Evolutionary conservation across 192 early-diverging fungal genomes (phyloP), one percentile per base, ranked within the genome.

Genomic region (Mycoemilia scoparia): DNA sequence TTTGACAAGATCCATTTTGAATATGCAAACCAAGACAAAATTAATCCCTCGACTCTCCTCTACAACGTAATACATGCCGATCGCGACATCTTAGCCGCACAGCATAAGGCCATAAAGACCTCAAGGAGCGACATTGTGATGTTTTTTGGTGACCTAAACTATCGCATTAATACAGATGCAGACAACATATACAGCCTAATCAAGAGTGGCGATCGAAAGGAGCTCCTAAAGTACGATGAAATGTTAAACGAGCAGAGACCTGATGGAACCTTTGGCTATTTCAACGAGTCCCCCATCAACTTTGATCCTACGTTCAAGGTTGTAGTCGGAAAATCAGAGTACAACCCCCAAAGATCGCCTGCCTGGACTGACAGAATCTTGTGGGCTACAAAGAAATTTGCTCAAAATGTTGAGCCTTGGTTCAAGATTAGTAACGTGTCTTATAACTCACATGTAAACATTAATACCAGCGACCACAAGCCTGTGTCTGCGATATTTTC

Each of bases 101-200:
- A n/a, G n/a, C n/a, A n/a, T n/a, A n/a, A n/a, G n/a, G n/a, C n/a
- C n/a, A n/a, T n/a, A n/a, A n/a, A n/a, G n/a, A n/a, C n/a, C n/a
- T n/a, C n/a, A n/a, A n/a, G n/a, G n/a, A n/a, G n/a, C n/a, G n/a
- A n/a, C n/a, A n/a, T n/a, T 51, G 39, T 64, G 15, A 65, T 98
- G 29, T 98, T 84, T 79, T 49, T 91, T 10, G 93, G 93, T 17
- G 93, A 98, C 49, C 49, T 98, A 36, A 98, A 98, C 50, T 96
- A 98, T 55, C 71, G 93, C 3, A 58, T 98, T 21, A 56, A 60
- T 3, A 38, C 87, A 0, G 50, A 72, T 4, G 73, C 79, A 31
- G 50, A 54, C 5, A 70, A 69, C 5, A 67, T 82, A 24, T 74
- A 74, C 36, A 40, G 42, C 4, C 25, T 59, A 1, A 22, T 87